Base-by-base conservation (phyloP, 2,329 filamentous ascomycete genomes). In the Raffaelea arxii region DNA sequence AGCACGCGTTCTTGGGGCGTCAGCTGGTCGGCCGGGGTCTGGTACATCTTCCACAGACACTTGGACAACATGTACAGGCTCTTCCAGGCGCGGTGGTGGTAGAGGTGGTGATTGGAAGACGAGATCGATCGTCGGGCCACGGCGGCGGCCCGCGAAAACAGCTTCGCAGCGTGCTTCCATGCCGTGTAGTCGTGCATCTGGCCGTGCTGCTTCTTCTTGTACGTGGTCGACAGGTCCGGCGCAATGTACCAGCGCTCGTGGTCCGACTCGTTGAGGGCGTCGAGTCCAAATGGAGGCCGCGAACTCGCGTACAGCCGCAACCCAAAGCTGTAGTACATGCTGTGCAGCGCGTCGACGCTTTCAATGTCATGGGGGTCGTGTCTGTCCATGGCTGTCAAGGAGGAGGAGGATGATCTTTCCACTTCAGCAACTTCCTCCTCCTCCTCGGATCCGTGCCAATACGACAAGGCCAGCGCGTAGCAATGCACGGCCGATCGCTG, bases 401-500 rank as follows among this genome's bases (percentile, higher is more conserved):
- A 6, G n/a, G 19, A 18, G 10, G n/a, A 9, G 18, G 36, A 18
- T 16, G 10, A 16, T 32, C 16, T 32, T 16, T 32, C 16, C 16
- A 9, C 27, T 16, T 32, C 27, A 32, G 16, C 19, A 21, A 18
- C 36, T 19, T 21, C 5, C 7, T 19, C 6, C 24, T 41, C 40
- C 16, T 40, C 37, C 4, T 9, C 38, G 9, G 18, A 32, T 6
- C n/a, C 63, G 16, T 76, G 70, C 0, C 74, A 79, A 51, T 79
- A 71, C 0, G 77, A 80, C 14, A 80, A 56, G 0, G 76, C 76
- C 35, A 80, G 66, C 0, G 74, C 78, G 55, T 86, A 87, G 59
- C 86, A 91, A 61, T 94, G 87, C 40, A 94, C 90, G 1, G 87
- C 82, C 56, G 79, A 80, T 25, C 87, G 78, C 61, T 95, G 87